Conservation (phyloP, 495 filamentous ascomycete genomes). For the Neurospora sp. region DNA sequence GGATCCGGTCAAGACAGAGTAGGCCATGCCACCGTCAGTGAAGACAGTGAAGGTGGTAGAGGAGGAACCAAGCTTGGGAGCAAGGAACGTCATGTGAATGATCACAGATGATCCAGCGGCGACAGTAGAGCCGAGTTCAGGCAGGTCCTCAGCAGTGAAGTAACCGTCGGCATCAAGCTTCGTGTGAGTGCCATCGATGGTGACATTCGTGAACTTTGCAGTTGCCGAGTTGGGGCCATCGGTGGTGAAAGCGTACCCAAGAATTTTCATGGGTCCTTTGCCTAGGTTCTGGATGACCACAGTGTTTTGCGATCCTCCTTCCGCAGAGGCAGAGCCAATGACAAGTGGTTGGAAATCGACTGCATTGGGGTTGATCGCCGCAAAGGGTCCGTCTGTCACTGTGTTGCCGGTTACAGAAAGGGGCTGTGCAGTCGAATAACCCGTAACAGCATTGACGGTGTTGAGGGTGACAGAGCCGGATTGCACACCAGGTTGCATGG, state of each 20-base stretch:
- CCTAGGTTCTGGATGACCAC: constrained; percentile 30
- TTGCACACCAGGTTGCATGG: constrained; percentile 11
- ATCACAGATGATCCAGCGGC: constrained; percentile 16
- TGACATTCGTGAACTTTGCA: constrained; percentile 17
- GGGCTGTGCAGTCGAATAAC: constrained; percentile 24
- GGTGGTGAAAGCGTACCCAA: constrained; percentile 22
- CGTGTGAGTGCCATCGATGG: constrained; percentile 7
- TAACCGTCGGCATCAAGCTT: constrained; percentile 11
- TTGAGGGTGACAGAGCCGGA: constrained; percentile 16
- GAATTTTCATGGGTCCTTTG: constrained; percentile 20
- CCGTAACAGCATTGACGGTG: constrained; percentile 10
- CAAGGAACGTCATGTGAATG: constrained; percentile 20
- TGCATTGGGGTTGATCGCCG: constrained; percentile 24
- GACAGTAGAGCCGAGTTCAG: constrained; percentile 15
- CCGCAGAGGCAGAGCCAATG: constrained; percentile 12
- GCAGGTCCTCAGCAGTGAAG: constrained; percentile 24
- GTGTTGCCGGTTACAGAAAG: constrained; percentile 13
- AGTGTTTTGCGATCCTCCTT: constrained; percentile 15
- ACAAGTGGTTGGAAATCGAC: constrained; percentile 30
- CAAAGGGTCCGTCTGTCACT: constrained; percentile 16
- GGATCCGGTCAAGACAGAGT: constrained; percentile 19
- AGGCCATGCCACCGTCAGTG: constrained; percentile 20
- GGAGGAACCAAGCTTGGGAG: constrained; percentile 15
- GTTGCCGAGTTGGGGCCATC: constrained; percentile 9
- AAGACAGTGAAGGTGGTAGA: constrained; percentile 18